Base-by-base conservation (phyloP, 345 rosid genomes). In the Raphanus sativus region DNA sequence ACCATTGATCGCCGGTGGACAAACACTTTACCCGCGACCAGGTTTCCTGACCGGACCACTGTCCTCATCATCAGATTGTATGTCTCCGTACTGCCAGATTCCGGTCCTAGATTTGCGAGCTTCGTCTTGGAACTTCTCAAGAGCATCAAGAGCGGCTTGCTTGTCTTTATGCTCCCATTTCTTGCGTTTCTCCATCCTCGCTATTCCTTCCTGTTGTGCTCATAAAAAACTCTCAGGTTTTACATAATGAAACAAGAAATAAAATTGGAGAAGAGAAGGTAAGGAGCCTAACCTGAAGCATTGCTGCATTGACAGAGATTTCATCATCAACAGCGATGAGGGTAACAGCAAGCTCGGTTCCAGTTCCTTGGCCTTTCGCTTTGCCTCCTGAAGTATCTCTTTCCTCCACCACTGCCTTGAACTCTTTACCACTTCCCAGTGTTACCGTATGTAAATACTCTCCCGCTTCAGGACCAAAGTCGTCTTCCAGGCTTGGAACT, bases 331-430 rank as follows among this genome's bases (percentile, higher is more conserved):
- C 87, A 21, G 91, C 89, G 8, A 85, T 84, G 34, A 96, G 88
- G 9, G 99, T 93, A 3, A 91, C 97, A 21, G 73, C 69, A 2
- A 90, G 86, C 65, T 87, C 73, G 0, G 92, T 83, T 34, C 99
- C 98, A 60, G 98, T 91, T 69, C 98, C 98, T 83, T 96, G 98
- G 40, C 97, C 98, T 80, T 93, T 96, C 58, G 83, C 85, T 87
- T 91, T 96, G 55, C 98, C 98, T 24, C 92, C 97, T 15, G 96
- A 89, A 34, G 88, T 65, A 81, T 96, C 99, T 79, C 86, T 86
- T 54, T 96, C 99, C 85, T 91, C 98, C 21, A 93, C 77, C 68
- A 84, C 82, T 38, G 97, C 98, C 71, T 67, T 86, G 67, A 96
- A 91, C 83, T 91, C 95, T 68, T 87, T 86, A 13, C 87, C 83